Evolutionary conservation across 1,284 basidiomycete genomes (phyloP), one percentile per base, ranked within the genome.

Genomic region (Boletus semigastroideus): DNA sequence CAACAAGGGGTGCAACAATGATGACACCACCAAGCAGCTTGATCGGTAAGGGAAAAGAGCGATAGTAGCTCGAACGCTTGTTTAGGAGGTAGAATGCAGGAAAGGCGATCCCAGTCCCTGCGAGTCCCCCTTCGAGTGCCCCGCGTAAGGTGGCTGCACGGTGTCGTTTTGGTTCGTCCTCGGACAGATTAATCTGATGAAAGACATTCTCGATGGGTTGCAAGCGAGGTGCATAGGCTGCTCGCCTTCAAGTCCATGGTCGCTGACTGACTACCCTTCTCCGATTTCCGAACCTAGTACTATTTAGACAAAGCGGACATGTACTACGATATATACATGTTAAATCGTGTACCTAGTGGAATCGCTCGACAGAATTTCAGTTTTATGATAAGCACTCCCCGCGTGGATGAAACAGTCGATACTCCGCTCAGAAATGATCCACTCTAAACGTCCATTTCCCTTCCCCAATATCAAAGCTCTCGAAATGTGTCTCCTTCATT

Each of bases 401-500:
- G n/a, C n/a, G n/a, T n/a, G n/a, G n/a, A n/a, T 17, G 34, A 12
- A 36, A n/a, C 19, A 36, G 4, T 34, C 30, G 46, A 6, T 22
- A 34, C 10, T 28, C 28, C 30, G 6, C 42, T 72, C 64, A 90
- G 73, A 98, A 98, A 75, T 96, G 93, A 67, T 95, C 88, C 53
- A 98, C 96, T 28, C 79, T 83, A 75, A 99, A 99, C 36, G 85
- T 89, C 96, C 97, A 98, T 67, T 83, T 87, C 42, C 96, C 96
- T 59, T 84, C 83, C 59, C 78, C 78, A 42, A 86, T 77, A 52
- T 93, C 87, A 68, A 92, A 98, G 64, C 75, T 76, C 66, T 93
- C 84, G 65, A 96, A 98, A 54, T 84, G 80, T 37, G 94, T 97
- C 51, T 90, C 87, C 66, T 86, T 85, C 78, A 95, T 92, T 56